A percentile compares a stretch with the other conserved stretches of the same genome.
phyloP scores from a whole-genome alignment of 805 yeast species.

The Pichia paraexigua region DNA sequence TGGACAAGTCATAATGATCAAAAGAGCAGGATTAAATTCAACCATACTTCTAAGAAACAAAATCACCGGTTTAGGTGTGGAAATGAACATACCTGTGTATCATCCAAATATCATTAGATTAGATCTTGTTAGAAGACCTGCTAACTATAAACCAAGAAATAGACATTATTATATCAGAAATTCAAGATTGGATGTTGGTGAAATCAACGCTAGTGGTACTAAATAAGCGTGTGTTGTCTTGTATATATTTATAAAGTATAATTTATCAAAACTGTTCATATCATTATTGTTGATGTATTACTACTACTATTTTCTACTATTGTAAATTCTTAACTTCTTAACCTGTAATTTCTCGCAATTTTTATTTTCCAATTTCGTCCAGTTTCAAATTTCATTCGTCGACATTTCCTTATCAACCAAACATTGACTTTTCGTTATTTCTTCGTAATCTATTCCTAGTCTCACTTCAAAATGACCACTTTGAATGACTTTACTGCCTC shows the following conservation, averaged over 20 bases:
- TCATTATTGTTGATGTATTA: background rate
- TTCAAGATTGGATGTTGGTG: conserved; percentile 67
- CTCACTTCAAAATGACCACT: background rate
- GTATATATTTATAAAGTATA: background rate
- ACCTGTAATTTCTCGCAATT: background rate
- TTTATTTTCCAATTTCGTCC: background rate
- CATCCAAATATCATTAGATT: conserved; percentile 71
- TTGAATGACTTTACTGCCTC: conserved; percentile 23
- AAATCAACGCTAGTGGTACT: conserved; percentile 39
- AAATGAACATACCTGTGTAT: conserved; percentile 69
- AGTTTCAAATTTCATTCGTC: background rate
- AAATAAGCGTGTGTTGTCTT: background rate
- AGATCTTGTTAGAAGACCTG: conserved; percentile 71
- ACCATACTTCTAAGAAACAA: conserved; percentile 78
- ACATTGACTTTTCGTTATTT: background rate
- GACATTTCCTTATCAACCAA: background rate
- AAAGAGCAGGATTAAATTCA: conserved; percentile 63
- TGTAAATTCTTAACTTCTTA: no score
- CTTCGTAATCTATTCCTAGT: background rate
- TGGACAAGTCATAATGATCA: conserved; percentile 75
- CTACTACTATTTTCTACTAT: background rate
- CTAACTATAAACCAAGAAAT: conserved; percentile 64
- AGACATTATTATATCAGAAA: conserved; percentile 88
- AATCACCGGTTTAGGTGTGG: conserved; percentile 77
- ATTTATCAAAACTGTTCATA: background rate